Evolutionary conservation across 345 rosid species (phyloP).

Genomic region (Draba incana): DNA sequence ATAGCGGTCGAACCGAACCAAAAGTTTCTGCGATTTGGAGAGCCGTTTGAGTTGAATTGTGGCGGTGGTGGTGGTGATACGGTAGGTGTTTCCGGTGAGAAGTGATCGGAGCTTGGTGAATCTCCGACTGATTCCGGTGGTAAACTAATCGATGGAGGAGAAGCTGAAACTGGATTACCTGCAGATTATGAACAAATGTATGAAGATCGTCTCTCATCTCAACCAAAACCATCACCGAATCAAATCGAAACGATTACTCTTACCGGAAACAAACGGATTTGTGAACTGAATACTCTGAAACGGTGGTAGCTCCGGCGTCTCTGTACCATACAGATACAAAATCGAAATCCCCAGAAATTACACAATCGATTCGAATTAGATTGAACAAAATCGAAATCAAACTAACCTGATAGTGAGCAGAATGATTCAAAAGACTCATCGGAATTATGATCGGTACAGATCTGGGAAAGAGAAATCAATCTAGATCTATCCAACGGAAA

Average conservation of each 20-base stretch:
- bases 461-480: constrained; percentile 55
- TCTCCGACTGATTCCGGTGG: constrained; percentile 27
- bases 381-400: not conserved
- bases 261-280: constrained; percentile 46
- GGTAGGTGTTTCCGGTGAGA: constrained; percentile 29
- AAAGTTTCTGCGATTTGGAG: constrained; percentile 8
- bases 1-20: constrained; percentile 26
- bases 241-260: not conserved
- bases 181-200: constrained; percentile 22
- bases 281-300: constrained; percentile 43
- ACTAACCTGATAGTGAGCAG: constrained; percentile 52
- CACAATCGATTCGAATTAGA: constrained; percentile 3
- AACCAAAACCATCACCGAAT: constrained; percentile 22
- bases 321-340: constrained; percentile 34
- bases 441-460: constrained; percentile 43
- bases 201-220: constrained; percentile 21
- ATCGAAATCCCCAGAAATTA: constrained; percentile 6
- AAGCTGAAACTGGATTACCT: constrained; percentile 36
- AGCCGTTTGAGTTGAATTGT: constrained; percentile 4
- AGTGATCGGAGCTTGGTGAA: constrained; percentile 34
- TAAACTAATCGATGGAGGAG: constrained; percentile 30
- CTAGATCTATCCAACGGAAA: constrained; percentile 72
- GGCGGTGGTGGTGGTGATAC: constrained; percentile 32
- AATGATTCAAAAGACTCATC: constrained; percentile 46
- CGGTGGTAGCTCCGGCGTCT: constrained; percentile 53